These are phyloP conservation scores for Gloeostereum incarnatum DNA, from an alignment of 768 basidiomycete species.

Conservation along the genomic window DNA sequence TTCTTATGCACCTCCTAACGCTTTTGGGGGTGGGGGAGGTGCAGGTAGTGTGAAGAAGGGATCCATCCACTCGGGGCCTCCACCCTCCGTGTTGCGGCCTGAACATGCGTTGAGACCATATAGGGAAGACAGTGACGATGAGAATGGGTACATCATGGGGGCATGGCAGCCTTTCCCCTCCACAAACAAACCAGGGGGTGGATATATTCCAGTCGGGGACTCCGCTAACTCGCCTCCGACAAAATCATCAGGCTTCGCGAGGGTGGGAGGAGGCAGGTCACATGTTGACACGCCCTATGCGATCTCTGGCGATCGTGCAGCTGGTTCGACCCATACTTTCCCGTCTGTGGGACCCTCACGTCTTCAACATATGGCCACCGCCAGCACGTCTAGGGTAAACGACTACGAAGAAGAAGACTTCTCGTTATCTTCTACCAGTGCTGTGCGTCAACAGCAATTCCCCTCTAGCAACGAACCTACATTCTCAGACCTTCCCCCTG, in stretches of 20 bases:
- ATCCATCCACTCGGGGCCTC: conserved; percentile 49
- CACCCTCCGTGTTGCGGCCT: conserved; percentile 66
- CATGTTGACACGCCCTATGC: conserved; percentile 84
- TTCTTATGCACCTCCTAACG: conserved; percentile 38
- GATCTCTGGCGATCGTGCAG: conserved; percentile 29
- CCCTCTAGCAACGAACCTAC: conserved; percentile 12
- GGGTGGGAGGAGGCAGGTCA: conserved; percentile 82
- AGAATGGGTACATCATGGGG: conserved; percentile 82
- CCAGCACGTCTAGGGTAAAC: not conserved
- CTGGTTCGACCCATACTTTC: conserved; percentile 56
- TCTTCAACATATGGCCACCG: conserved; percentile 10
- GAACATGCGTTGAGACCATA: conserved; percentile 74
- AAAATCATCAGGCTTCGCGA: conserved; percentile 61
- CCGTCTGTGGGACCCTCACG: conserved; percentile 45
- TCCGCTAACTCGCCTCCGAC: conserved; percentile 12
- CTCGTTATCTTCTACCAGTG: conserved; percentile 40
- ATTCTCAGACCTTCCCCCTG: conserved; percentile 32
- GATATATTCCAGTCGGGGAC: conserved; percentile 38
- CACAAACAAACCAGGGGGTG: conserved; percentile 18
- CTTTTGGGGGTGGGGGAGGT: conserved; percentile 17
- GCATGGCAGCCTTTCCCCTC: conserved; percentile 81
- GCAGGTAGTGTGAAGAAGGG: conserved; percentile 27
- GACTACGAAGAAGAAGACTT: too few relatives aligned
- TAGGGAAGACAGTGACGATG: conserved; percentile 72
- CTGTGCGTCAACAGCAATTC: conserved; percentile 26